These are phyloP conservation scores for Helenozyma rhizophorensis DNA, from an alignment of 805 yeast genomes.

Conservation along the genomic window DNA sequence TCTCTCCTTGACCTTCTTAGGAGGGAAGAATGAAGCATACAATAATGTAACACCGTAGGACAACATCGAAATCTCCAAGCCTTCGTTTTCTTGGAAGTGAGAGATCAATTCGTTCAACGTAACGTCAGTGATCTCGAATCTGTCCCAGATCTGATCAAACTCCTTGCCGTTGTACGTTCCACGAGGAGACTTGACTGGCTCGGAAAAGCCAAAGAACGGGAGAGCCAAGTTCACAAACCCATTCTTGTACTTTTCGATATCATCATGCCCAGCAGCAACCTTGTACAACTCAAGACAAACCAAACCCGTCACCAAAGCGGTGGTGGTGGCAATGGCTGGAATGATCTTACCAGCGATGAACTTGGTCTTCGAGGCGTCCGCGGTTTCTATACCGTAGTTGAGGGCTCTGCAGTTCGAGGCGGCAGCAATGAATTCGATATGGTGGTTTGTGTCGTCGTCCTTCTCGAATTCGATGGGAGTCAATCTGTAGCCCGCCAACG, in stretches of 20 bases:
- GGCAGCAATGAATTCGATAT: constrained; percentile 91
- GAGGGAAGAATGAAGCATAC: constrained; percentile 92
- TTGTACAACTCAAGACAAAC: constrained; percentile 89
- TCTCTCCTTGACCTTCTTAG: constrained; percentile 82
- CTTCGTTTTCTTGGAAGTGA: constrained; percentile 75
- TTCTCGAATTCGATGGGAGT: constrained; percentile 93
- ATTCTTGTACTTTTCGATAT: constrained; percentile 83
- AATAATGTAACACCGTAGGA: constrained; percentile 86
- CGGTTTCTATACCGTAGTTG: constrained; percentile 84
- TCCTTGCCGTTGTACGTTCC: constrained; percentile 73
- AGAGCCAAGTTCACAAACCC: constrained; percentile 90
- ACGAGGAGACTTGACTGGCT: constrained; percentile 84
- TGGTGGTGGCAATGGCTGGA: constrained; percentile 98
- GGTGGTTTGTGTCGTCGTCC: constrained; percentile 96
- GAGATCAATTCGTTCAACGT: constrained; percentile 71
- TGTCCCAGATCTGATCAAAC: constrained; percentile 92
- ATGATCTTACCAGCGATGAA: constrained; percentile 97
- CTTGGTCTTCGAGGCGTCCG: constrained; percentile 86
- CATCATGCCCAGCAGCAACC: constrained; percentile 70
- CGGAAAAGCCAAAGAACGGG: constrained; percentile 95
- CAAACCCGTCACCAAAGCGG: constrained; percentile 95
- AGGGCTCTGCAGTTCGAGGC: constrained; percentile 95
- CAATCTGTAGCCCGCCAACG: constrained; percentile 83
- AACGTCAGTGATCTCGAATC: constrained; percentile 81
- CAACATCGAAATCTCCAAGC: constrained; percentile 84